Evolutionary conservation across 257 asterid genomes (phyloP).

Genomic region (Scutellaria barbata): DNA sequence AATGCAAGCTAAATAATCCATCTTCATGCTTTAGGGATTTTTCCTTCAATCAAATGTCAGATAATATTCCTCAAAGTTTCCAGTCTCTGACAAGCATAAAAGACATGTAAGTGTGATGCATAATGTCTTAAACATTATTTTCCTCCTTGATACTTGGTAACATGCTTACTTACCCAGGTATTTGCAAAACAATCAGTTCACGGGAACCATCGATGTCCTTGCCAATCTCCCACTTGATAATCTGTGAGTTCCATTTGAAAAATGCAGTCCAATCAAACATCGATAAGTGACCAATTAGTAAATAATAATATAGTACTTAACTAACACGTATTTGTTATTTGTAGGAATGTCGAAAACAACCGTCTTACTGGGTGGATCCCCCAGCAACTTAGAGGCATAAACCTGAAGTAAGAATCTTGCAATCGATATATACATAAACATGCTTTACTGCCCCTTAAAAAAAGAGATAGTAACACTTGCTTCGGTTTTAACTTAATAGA

Average conservation of each 20-base stretch:
- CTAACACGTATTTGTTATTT: constrained; percentile 3
- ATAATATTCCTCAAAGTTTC: constrained; percentile 81
- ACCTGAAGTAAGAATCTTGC: constrained; percentile 56
- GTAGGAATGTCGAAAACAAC: constrained; percentile 87
- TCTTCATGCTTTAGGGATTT: constrained; percentile 71
- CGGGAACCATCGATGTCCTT: constrained; percentile 85
- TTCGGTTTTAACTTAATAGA: constrained; percentile 48
- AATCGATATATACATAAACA: not conserved
- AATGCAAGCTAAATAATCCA: constrained; percentile 12
- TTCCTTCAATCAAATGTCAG: constrained; percentile 73
- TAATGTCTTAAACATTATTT: not conserved
- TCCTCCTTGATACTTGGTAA: constrained; percentile 26
- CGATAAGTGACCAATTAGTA: constrained; percentile 2
- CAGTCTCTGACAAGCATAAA: constrained; percentile 55
- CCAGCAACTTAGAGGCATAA: constrained; percentile 68
- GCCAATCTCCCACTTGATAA: constrained; percentile 82
- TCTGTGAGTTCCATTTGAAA: constrained; percentile 60
- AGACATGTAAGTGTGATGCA: constrained; percentile 62
- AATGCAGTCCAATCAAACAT: not conserved
- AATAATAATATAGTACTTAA: constrained; percentile 20
- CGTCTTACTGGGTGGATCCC: constrained; percentile 93
- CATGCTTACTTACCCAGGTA: constrained; percentile 57
- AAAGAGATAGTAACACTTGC: constrained; percentile 11
- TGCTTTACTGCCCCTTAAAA: not conserved
- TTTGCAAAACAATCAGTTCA: constrained; percentile 88